Conservation (phyloP, 257 asterid species). For the Gentiana macrophylla region DNA sequence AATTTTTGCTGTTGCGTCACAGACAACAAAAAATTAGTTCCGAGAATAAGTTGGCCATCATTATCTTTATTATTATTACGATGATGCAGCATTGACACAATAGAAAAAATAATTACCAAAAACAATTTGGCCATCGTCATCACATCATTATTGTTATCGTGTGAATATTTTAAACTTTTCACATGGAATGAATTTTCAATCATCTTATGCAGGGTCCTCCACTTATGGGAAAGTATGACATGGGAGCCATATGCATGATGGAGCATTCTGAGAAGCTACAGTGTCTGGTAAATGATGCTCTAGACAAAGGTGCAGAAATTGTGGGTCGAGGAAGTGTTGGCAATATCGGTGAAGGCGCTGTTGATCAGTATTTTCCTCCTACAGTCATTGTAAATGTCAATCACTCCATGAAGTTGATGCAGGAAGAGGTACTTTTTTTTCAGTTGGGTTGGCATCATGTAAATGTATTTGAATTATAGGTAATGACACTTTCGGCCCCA, state of each 20-base stretch:
- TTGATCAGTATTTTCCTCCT: conserved; percentile 97
- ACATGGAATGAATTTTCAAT: no score
- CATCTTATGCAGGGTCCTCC: conserved; percentile 76
- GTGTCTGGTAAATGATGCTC: conserved; percentile 73
- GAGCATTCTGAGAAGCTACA: conserved; percentile 98
- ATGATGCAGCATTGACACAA: no score
- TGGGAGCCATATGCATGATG: conserved; percentile 99
- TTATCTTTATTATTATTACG: no score
- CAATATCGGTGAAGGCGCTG: conserved; percentile 92
- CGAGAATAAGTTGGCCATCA: no score
- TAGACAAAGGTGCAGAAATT: conserved; percentile 88
- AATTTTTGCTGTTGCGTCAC: no score
- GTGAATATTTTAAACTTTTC: no score
- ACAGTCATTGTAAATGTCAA: conserved; percentile 78
- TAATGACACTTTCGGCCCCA: no score
- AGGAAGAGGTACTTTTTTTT: conserved; percentile 66
- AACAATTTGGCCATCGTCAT: no score
- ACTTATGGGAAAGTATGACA: conserved; percentile 75
- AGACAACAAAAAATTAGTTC: no score
- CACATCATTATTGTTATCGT: no score
- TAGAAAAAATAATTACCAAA: no score
- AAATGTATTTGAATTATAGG: conserved; percentile 2
- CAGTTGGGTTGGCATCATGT: neutral
- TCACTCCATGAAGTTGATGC: conserved; percentile 94
- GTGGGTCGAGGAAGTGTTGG: conserved; percentile 92